A percentile compares a stretch with the other conserved stretches of the same genome.
Conservation (phyloP, 805 yeast genomes). For the Grigorovia yakushimaensis region DNA sequence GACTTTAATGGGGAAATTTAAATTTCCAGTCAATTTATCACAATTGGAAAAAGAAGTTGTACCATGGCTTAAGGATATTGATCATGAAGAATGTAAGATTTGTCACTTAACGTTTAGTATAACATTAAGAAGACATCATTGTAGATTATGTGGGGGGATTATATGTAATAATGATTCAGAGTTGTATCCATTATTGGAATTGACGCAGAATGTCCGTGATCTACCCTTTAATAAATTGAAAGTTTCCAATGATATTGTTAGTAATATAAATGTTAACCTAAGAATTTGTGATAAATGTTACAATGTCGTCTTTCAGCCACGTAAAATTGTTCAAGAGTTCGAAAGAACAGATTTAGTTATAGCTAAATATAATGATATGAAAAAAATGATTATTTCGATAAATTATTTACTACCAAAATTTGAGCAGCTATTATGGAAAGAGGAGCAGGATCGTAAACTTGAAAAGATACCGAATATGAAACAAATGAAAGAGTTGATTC, state of each 20-base stretch:
- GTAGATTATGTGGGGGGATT: constrained; percentile 76
- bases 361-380: constrained; percentile 34
- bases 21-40: constrained; percentile 24
- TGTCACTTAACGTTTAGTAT: constrained; percentile 53
- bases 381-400: constrained; percentile 32
- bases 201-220: constrained; percentile 20
- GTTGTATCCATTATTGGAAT: constrained; percentile 48
- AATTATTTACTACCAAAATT: constrained; percentile 35
- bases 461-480: background rate
- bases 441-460: constrained; percentile 26
- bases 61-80: constrained; percentile 55
- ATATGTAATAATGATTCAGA: constrained; percentile 57
- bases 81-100: constrained; percentile 45
- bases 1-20: constrained; percentile 9
- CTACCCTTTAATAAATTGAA: constrained; percentile 13
- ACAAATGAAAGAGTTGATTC: constrained; percentile 27
- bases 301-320: constrained; percentile 44
- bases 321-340: constrained; percentile 38
- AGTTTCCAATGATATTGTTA: constrained; percentile 9
- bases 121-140: constrained; percentile 71
- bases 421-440: constrained; percentile 28
- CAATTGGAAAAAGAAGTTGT: constrained; percentile 40
- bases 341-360: constrained; percentile 22
- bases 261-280: constrained; percentile 26
- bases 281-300: constrained; percentile 69